Percentiles rank a stretch among this genome's conserved stretches.
Conservation (phyloP, 2,329 filamentous ascomycete species). For the Magnaporthiopsis incrustans region DNA sequence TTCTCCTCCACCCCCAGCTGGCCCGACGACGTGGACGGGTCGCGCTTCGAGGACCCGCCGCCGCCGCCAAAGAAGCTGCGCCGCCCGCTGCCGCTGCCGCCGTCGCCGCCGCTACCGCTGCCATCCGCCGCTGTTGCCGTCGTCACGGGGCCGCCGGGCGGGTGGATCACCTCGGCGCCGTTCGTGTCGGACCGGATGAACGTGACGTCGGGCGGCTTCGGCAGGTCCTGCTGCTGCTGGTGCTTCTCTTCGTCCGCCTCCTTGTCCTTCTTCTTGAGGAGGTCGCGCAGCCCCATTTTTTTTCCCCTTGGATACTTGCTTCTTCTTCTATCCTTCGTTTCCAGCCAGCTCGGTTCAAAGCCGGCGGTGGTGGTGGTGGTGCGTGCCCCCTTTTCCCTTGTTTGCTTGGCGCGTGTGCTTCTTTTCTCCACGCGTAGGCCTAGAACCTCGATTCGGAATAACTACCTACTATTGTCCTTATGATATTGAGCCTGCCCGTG, state of each 20-base stretch:
- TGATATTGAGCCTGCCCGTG: too few species aligned
- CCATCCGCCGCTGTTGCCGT: conserved; percentile 13
- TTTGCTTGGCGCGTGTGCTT: too few species aligned
- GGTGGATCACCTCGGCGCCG: conserved; percentile 69
- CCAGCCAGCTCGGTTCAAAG: too few species aligned
- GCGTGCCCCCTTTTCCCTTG: too few species aligned
- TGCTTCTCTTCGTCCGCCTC: conserved; percentile 24
- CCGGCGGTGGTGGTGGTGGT: too few species aligned
- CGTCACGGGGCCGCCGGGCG: conserved; percentile 38
- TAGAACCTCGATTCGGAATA: too few species aligned
- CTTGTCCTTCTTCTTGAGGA: conserved; percentile 46
- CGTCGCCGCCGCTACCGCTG: conserved; percentile 17
- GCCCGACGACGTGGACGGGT: conserved; percentile 30
- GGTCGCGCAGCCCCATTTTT: conserved; percentile 42
- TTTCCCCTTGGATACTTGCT: not conserved
- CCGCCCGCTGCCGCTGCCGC: conserved; percentile 19
- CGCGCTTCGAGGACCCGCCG: conserved; percentile 33
- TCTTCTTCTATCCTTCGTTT: not conserved
- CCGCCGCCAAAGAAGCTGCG: conserved; percentile 21
- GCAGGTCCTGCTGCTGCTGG: not conserved
- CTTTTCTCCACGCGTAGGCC: too few species aligned
- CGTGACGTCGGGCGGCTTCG: conserved; percentile 57
- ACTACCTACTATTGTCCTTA: too few species aligned
- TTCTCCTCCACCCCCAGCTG: conserved; percentile 26
- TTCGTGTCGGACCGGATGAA: conserved; percentile 80